Evolutionary conservation across 2,329 filamentous ascomycete species (phyloP), one percentile per base, ranked within the genome.

Genomic region (Apiospora sp.): DNA sequence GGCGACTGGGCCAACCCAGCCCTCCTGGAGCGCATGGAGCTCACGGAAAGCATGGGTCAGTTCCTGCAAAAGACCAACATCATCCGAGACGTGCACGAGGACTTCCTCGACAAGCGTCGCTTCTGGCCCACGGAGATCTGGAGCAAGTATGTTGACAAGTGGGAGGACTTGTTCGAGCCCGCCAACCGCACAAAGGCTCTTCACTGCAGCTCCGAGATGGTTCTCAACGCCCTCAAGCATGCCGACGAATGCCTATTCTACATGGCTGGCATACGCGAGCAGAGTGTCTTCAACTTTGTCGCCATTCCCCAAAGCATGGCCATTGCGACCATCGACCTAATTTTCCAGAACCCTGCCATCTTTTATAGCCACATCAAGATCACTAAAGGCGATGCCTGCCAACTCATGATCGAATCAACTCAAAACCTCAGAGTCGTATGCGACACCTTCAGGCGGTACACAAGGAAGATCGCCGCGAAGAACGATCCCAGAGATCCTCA

Each of bases 1-100:
- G 92, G 93, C 69, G 90, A 93, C 74, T 92, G 97, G 72, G 96
- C 94, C 74, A 98, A 98, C 82, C 92, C 94, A 3, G 93, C 92
- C 72, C 88, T 99, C 70, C 86, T 96, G 70, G 89, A 95, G 75
- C 91, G 94, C 70, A 91, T 93, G 46, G 87, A 94, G 74, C 89
- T 99, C 69, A 94, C 94, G 77, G 95, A 98, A 84, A 96, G 94
- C 64, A 99, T 99, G 96, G 96, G 94, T 34, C 93, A 98, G 77
- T 98, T 99, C 84, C 86, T 99, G 74, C 96, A 99, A 81, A 98
- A 99, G 87, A 97, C 95, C 76, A 99, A 99, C 87, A 98, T 99
- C 82, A 98, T 98, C 80, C 94, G 96, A 80, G 96, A 99, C 82
- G 90, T 98, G 75, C 91, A 92, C 78, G 96, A 99, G 82, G 96